Conservation (phyloP, 352 stramenopile species). For the Phytophthora vignae region DNA sequence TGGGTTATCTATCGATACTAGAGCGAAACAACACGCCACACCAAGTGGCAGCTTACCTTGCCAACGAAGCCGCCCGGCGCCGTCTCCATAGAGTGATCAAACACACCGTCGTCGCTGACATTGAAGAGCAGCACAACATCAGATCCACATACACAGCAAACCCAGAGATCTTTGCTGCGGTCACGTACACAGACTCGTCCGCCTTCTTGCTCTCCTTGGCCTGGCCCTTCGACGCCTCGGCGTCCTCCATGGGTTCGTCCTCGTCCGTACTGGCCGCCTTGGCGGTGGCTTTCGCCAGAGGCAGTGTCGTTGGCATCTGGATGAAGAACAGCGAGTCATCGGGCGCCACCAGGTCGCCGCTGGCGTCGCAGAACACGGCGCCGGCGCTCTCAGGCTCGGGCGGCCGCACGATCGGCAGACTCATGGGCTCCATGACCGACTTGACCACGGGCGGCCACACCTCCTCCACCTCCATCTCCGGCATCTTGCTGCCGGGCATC, state of each 20-base stretch:
- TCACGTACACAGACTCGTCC: slow-evolving; percentile 37
- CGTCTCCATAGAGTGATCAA: slow-evolving; percentile 70
- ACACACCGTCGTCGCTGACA: slow-evolving; percentile 65
- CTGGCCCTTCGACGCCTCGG: slow-evolving; percentile 23
- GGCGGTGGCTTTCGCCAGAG: slow-evolving; percentile 59
- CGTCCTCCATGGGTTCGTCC: slow-evolving; percentile 48
- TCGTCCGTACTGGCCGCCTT: slow-evolving; percentile 38
- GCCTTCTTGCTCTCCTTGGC: slow-evolving; percentile 23
- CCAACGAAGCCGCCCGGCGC: slow-evolving; percentile 83
- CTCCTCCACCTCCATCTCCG: slow-evolving; percentile 67
- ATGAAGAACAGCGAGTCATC: slow-evolving; percentile 87
- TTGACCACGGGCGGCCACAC: slow-evolving; percentile 86
- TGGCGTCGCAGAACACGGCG: slow-evolving; percentile 70
- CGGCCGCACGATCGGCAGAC: slow-evolving; percentile 69
- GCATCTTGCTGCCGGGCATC: slow-evolving; percentile 57
- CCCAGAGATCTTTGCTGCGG: neutral
- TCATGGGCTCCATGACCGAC: slow-evolving; percentile 87
- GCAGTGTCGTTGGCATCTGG: slow-evolving; percentile 85
- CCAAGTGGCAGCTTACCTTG: slow-evolving; percentile 57
- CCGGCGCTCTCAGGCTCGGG: slow-evolving; percentile 69
- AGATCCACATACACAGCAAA: neutral
- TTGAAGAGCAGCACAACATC: slow-evolving; percentile 8
- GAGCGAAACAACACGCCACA: too few relatives aligned
- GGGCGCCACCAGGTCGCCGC: slow-evolving; percentile 57
- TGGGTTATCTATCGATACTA: neutral